These are phyloP conservation scores for Solanum infundibuliforme DNA, from an alignment of 257 asterid genomes.

Conservation along the genomic window DNA sequence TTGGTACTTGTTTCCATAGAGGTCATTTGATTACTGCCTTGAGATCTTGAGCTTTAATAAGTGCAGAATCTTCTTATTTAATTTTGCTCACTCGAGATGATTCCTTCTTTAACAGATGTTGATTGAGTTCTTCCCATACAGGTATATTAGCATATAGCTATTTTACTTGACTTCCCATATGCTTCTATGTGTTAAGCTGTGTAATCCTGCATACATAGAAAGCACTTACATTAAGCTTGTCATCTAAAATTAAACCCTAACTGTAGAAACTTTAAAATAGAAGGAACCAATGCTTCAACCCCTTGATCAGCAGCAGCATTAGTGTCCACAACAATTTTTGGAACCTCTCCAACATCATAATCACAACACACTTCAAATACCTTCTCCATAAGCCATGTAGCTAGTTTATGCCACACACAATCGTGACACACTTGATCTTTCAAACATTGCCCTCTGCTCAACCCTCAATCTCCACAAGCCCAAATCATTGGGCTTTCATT, in stretches of 20 bases:
- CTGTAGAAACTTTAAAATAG: slow-evolving; percentile 20
- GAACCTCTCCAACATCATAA: slow-evolving; percentile 53
- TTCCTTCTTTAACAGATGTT: background rate
- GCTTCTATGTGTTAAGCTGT: background rate
- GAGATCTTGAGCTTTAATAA: background rate
- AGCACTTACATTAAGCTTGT: background rate
- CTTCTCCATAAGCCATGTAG: slow-evolving; percentile 46
- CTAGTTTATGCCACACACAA: slow-evolving; percentile 54
- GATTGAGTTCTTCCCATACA: background rate
- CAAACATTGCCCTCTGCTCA: slow-evolving; percentile 37
- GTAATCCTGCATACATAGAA: background rate
- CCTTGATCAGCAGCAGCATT: slow-evolving; percentile 16
- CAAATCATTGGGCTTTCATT: slow-evolving; percentile 47
- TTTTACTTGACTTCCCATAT: background rate
- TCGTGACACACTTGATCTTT: slow-evolving; percentile 10
- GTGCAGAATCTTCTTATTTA: too few species aligned
- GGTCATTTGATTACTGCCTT: background rate
- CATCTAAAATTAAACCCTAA: background rate
- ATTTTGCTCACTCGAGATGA: background rate
- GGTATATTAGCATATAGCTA: background rate
- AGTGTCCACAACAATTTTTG: slow-evolving; percentile 48
- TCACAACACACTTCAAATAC: slow-evolving; percentile 59
- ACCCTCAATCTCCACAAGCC: slow-evolving; percentile 51
- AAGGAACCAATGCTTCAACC: slow-evolving; percentile 20
- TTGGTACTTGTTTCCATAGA: background rate